Percentiles rank a stretch among this genome's conserved stretches.
phyloP scores from a whole-genome alignment of 352 stramenopile species.

The Pythium insidiosum region DNA sequence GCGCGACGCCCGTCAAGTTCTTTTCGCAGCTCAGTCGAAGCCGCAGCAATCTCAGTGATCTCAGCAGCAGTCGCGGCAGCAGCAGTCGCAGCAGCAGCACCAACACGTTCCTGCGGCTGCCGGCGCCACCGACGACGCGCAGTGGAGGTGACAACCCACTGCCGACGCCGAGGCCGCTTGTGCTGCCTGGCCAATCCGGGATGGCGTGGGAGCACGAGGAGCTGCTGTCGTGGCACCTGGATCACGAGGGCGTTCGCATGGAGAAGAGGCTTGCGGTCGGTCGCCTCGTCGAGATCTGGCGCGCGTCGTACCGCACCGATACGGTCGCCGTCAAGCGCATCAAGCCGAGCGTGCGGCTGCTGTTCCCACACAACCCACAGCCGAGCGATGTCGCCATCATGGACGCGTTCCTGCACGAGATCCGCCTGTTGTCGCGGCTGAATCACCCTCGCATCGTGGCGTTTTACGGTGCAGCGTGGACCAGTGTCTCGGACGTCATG shows the following conservation, averaged over 20 bases:
- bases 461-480: constrained; percentile 43
- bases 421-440: constrained; percentile 35
- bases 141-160: too few relatives aligned
- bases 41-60: background rate
- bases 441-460: constrained; percentile 42
- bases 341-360: constrained; percentile 14
- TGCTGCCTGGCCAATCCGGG: background rate
- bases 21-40: background rate
- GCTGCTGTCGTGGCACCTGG: constrained; percentile 28
- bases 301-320: constrained; percentile 28
- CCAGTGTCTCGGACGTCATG: constrained; percentile 20
- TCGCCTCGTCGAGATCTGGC: constrained; percentile 32
- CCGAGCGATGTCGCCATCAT: constrained; percentile 19
- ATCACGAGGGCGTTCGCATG: constrained; percentile 21
- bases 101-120: background rate
- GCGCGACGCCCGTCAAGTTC: constrained; percentile 6
- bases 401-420: constrained; percentile 41
- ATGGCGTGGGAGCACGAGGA: constrained; percentile 26
- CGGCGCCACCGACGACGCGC: background rate
- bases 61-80: background rate
- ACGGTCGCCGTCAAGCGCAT: constrained; percentile 30
- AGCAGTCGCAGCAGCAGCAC: background rate
- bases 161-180: too few relatives aligned
- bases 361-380: constrained; percentile 13
- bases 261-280: constrained; percentile 16